Percentiles rank a stretch among this genome's conserved stretches.
Evolutionary conservation across 495 filamentous ascomycete genomes (phyloP).

Genomic region (Thermochaetoides thermophila): DNA sequence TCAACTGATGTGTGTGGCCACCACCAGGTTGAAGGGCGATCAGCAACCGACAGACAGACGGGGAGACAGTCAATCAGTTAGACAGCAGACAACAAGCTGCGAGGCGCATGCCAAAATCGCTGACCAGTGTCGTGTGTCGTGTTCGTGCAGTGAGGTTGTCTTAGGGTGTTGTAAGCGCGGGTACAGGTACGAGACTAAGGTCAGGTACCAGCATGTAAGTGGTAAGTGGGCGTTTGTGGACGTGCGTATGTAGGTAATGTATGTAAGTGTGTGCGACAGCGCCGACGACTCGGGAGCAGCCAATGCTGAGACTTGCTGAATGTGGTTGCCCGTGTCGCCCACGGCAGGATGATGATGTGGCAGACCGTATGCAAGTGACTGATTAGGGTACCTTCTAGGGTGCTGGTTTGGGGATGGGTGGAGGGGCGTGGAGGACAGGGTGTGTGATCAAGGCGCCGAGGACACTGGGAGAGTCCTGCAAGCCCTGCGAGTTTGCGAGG

Average conservation of each 20-base stretch:
- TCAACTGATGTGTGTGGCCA: too few species aligned
- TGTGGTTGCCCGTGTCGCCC: slow-evolving; percentile 17
- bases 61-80: neutral
- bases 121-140: too few species aligned
- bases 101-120: slow-evolving; percentile 14
- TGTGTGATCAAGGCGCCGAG: too few species aligned
- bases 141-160: slow-evolving; percentile 7
- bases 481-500: too few species aligned
- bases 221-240: neutral
- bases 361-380: slow-evolving; percentile 22
- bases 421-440: too few species aligned
- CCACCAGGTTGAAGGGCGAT: too few species aligned
- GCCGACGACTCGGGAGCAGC: too few species aligned
- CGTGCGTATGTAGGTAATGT: neutral
- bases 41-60: neutral
- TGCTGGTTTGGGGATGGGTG: slow-evolving; percentile 6
- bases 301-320: too few species aligned
- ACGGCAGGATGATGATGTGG: slow-evolving; percentile 23
- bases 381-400: slow-evolving; percentile 16
- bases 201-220: slow-evolving; percentile 17
- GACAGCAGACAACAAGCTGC: slow-evolving; percentile 17
- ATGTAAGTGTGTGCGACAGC: too few species aligned
- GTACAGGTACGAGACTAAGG: slow-evolving; percentile 21
- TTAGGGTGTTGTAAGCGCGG: slow-evolving; percentile 13
- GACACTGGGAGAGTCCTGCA: too few species aligned